Percentiles rank a stretch among this genome's conserved stretches.
Conservation (phyloP, 2,329 filamentous ascomycete genomes). For the Pseudogymnoascus sp. region DNA sequence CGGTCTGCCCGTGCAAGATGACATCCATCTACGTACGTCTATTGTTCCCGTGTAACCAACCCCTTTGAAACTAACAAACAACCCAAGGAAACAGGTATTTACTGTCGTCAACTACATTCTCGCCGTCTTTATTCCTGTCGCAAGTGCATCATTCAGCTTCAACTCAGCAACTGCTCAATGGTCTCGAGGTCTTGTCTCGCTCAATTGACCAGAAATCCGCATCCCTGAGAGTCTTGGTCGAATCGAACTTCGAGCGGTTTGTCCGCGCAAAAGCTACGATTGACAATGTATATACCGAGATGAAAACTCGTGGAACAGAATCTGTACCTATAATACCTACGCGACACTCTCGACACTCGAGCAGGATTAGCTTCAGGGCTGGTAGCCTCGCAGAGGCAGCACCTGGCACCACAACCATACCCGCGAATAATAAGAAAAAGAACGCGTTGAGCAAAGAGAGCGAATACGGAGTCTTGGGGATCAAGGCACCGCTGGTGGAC, state of each 20-base stretch:
- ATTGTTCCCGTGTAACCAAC: background rate
- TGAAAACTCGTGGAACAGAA: slow-evolving; percentile 66
- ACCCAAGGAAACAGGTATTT: slow-evolving; percentile 76
- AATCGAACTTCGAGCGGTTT: slow-evolving; percentile 97
- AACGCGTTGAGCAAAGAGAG: slow-evolving; percentile 89
- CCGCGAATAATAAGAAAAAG: slow-evolving; percentile 60
- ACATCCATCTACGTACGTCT: slow-evolving; percentile 63
- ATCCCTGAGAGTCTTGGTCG: slow-evolving; percentile 89
- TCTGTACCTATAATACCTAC: slow-evolving; percentile 23
- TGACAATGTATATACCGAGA: slow-evolving; percentile 97
- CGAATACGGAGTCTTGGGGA: slow-evolving; percentile 79
- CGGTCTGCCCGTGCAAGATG: slow-evolving; percentile 77
- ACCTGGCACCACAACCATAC: slow-evolving; percentile 31
- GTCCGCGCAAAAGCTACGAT: slow-evolving; percentile 96
- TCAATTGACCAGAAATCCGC: slow-evolving; percentile 98
- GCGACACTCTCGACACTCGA: slow-evolving; percentile 30
- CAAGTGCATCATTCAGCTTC: slow-evolving; percentile 83
- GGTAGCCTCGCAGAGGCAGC: slow-evolving; percentile 27
- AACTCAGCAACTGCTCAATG: slow-evolving; percentile 69
- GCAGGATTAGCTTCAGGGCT: slow-evolving; percentile 31
- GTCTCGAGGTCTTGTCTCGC: slow-evolving; percentile 75
- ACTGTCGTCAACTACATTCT: slow-evolving; percentile 91
- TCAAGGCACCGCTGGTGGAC: slow-evolving; percentile 80
- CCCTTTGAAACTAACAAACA: slow-evolving; percentile 15
- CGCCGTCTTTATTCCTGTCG: slow-evolving; percentile 81